A percentile compares a stretch with the other conserved stretches of the same genome.
phyloP scores from a whole-genome alignment of 179 eudicot genomes.

The Gypsophila paniculata region DNA sequence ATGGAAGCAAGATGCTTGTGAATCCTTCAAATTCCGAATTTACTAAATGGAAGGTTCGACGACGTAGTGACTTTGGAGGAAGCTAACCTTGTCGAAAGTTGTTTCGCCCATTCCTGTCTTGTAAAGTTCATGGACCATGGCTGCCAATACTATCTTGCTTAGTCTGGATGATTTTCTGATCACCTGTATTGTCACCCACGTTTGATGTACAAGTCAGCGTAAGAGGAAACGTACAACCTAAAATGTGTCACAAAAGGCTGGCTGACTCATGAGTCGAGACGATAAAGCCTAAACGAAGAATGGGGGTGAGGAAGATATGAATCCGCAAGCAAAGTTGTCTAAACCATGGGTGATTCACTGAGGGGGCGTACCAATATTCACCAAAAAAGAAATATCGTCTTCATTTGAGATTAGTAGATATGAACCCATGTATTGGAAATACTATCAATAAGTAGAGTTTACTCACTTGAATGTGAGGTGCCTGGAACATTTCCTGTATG shows the following conservation, averaged over 20 bases:
- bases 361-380: neutral
- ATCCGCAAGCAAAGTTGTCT: neutral
- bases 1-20: too few species aligned
- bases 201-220: neutral
- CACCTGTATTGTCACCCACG: conserved; percentile 42
- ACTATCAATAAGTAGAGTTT: neutral
- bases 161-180: conserved; percentile 67
- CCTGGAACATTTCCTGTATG: conserved; percentile 97
- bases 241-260: neutral
- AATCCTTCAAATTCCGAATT: too few species aligned
- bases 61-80: conserved; percentile 12
- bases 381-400: neutral
- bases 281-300: neutral
- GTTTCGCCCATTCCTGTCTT: conserved; percentile 98
- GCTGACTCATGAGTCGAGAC: neutral
- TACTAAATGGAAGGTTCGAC: neutral
- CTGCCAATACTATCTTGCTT: conserved; percentile 86
- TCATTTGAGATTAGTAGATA: neutral
- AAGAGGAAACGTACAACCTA: neutral
- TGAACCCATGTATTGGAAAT: too few species aligned
- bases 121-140: conserved; percentile 93
- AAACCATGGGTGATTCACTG: neutral
- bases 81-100: conserved; percentile 78
- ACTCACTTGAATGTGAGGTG: conserved; percentile 94
- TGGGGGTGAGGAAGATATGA: neutral